Evolutionary conservation across 192 early-diverging fungal genomes (phyloP).

Genomic region (Linnemannia zychae): DNA sequence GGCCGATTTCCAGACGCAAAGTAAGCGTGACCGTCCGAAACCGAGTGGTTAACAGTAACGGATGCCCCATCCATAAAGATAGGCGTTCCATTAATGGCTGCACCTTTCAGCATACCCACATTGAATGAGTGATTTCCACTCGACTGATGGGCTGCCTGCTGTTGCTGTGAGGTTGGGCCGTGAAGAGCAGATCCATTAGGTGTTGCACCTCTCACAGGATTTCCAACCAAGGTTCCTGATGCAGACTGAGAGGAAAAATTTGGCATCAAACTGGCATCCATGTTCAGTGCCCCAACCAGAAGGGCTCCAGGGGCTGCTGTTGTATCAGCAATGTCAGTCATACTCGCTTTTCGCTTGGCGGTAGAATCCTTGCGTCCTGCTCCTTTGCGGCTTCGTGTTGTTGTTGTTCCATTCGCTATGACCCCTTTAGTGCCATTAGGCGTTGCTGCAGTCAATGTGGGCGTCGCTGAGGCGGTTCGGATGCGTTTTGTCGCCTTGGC

Average conservation of each 20-base stretch:
- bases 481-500: constrained; percentile 30
- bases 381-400: constrained; percentile 23
- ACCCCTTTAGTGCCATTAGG: background rate
- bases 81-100: background rate
- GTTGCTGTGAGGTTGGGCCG: background rate
- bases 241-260: background rate
- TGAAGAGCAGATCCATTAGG: background rate
- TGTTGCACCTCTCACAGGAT: background rate
- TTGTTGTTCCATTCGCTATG: background rate
- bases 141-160: background rate
- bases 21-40: too few relatives aligned
- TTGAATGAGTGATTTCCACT: background rate
- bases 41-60: too few relatives aligned
- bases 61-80: background rate
- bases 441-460: constrained; percentile 13
- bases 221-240: background rate
- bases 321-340: background rate
- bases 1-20: too few relatives aligned
- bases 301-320: background rate
- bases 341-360: constrained; percentile 26
- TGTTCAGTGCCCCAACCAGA: constrained; percentile 6
- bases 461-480: constrained; percentile 40
- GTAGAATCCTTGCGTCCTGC: constrained; percentile 33
- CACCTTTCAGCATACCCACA: background rate
- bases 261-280: background rate